Percentiles rank a stretch among this genome's conserved stretches.
Conservation (phyloP, 2,329 filamentous ascomycete species). For the Lachnellula arida region DNA sequence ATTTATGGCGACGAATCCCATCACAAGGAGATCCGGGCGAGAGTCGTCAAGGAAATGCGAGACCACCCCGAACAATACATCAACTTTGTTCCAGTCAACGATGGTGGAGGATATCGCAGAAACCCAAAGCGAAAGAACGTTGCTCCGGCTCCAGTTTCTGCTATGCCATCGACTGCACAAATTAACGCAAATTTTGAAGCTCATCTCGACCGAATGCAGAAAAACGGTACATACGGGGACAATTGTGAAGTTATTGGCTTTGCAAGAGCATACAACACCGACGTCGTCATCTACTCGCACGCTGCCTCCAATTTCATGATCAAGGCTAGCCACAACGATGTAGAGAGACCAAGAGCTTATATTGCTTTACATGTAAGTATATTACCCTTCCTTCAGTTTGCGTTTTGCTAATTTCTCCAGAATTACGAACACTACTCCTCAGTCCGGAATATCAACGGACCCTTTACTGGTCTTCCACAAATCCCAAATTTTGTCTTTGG, state of each 20-base stretch:
- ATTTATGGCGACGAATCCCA: slow-evolving; percentile 56
- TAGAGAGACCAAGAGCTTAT: slow-evolving; percentile 40
- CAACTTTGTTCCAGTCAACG: slow-evolving; percentile 54
- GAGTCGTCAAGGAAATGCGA: slow-evolving; percentile 58
- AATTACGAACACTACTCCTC: slow-evolving; percentile 64
- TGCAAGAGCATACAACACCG: slow-evolving; percentile 53
- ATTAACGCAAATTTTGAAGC: slow-evolving; percentile 47
- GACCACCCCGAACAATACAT: slow-evolving; percentile 58
- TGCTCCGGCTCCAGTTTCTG: slow-evolving; percentile 40
- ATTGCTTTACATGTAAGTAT: slow-evolving; percentile 58
- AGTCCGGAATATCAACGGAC: slow-evolving; percentile 55
- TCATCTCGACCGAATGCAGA: slow-evolving; percentile 56
- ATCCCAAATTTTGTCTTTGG: slow-evolving; percentile 30
- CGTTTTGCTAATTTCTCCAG: slow-evolving; percentile 33
- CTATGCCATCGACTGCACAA: slow-evolving; percentile 48
- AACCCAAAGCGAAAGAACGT: slow-evolving; percentile 42
- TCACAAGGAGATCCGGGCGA: slow-evolving; percentile 53
- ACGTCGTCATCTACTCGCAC: slow-evolving; percentile 57
- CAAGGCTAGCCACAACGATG: slow-evolving; percentile 36
- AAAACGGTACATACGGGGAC: slow-evolving; percentile 58
- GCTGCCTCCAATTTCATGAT: slow-evolving; percentile 46
- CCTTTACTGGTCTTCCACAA: slow-evolving; percentile 50
- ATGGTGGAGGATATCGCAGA: slow-evolving; percentile 49
- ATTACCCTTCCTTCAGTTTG: background rate
- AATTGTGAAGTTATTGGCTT: slow-evolving; percentile 66